phyloP scores from a whole-genome alignment of 345 rosid genomes.

The Syzygium aromaticum region DNA sequence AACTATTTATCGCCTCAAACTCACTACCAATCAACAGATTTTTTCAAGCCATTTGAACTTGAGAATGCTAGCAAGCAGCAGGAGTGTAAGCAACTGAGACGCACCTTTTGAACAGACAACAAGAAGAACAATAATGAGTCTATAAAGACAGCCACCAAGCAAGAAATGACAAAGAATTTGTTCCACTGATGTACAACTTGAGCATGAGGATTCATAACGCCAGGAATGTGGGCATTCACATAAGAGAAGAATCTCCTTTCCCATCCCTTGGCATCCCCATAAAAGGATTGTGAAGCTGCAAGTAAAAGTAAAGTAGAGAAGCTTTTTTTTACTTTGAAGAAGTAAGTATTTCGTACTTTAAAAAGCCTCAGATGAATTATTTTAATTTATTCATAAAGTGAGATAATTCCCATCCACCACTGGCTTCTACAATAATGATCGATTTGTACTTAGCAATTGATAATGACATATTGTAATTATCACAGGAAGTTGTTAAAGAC shows the following conservation, averaged over 20 bases:
- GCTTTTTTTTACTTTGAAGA: neutral
- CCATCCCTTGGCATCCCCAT: slow-evolving; percentile 86
- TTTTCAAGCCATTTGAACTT: neutral
- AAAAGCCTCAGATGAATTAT: no score
- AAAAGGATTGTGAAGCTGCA: slow-evolving; percentile 59
- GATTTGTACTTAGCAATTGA: no score
- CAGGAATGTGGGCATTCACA: slow-evolving; percentile 28
- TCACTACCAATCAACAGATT: neutral
- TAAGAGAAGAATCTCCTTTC: slow-evolving; percentile 36
- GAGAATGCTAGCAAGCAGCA: neutral
- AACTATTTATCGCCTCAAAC: no score
- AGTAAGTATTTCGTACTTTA: neutral
- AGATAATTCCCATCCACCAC: no score
- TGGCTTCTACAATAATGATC: no score
- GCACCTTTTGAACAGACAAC: slow-evolving; percentile 43
- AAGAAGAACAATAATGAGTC: slow-evolving; percentile 87
- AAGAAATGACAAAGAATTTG: slow-evolving; percentile 27
- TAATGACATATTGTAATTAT: no score
- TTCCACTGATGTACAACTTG: slow-evolving; percentile 56
- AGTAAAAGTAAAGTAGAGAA: neutral
- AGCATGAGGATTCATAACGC: slow-evolving; percentile 80
- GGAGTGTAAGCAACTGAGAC: neutral
- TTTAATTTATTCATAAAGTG: no score
- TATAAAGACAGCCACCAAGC: slow-evolving; percentile 60
- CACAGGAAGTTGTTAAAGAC: no score